These are phyloP conservation scores for Sphaerobolus stellatus DNA, from an alignment of 1,284 basidiomycete genomes.

Conservation along the genomic window DNA sequence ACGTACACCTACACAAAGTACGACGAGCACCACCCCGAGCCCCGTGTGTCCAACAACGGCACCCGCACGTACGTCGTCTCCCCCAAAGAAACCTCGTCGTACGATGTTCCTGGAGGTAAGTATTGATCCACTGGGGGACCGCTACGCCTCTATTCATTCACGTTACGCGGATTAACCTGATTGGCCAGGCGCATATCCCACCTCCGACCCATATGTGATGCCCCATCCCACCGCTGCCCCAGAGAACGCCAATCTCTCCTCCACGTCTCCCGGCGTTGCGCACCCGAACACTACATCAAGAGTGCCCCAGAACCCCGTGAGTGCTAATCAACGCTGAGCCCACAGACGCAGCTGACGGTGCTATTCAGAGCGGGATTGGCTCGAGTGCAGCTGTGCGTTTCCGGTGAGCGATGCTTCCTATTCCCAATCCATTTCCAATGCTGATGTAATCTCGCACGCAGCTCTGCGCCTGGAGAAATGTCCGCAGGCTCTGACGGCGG, in stretches of 20 bases:
- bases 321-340: not conserved
- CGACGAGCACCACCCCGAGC: slow-evolving; percentile 49
- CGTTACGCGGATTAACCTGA: not conserved
- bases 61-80: slow-evolving; percentile 65
- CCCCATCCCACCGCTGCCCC: slow-evolving; percentile 42
- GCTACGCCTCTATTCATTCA: not conserved
- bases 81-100: slow-evolving; percentile 59
- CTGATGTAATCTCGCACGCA: not conserved
- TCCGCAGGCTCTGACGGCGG: slow-evolving; percentile 42
- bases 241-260: slow-evolving; percentile 38
- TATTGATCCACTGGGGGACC: not conserved
- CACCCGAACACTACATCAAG: slow-evolving; percentile 45
- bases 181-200: slow-evolving; percentile 59
- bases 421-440: not conserved
- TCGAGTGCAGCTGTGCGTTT: slow-evolving; percentile 47
- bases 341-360: not conserved
- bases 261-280: slow-evolving; percentile 42
- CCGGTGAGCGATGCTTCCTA: slow-evolving; percentile 19
- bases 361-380: slow-evolving; percentile 38
- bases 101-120: slow-evolving; percentile 48
- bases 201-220: slow-evolving; percentile 44
- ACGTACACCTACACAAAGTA: slow-evolving; percentile 54
- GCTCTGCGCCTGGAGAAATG: slow-evolving; percentile 44
- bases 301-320: slow-evolving; percentile 36
- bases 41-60: slow-evolving; percentile 39